phyloP scores from a whole-genome alignment of 306 rosid genomes.

The Acacia crassicarpa region DNA sequence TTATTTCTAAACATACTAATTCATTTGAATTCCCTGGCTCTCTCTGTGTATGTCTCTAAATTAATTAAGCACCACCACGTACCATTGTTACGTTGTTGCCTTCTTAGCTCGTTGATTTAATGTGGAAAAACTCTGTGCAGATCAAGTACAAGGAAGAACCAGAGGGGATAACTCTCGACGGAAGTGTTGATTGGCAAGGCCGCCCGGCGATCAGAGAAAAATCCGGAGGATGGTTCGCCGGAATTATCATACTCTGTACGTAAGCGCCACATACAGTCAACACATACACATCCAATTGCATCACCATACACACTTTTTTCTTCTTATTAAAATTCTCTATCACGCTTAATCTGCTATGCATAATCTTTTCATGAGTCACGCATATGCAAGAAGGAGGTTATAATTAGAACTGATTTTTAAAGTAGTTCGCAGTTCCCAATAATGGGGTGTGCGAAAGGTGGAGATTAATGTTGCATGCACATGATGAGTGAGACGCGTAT shows the following conservation, averaged over 20 bases:
- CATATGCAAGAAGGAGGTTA: not conserved
- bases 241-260: constrained; percentile 86
- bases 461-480: constrained; percentile 2
- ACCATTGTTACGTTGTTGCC: no score
- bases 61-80: no score
- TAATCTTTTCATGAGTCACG: not conserved
- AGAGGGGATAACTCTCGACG: constrained; percentile 77
- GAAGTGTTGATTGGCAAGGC: constrained; percentile 78
- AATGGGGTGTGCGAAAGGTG: not conserved
- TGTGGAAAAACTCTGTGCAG: constrained; percentile 25
- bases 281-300: not conserved
- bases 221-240: constrained; percentile 95
- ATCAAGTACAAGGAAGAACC: constrained; percentile 51
- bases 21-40: not conserved
- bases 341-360: not conserved
- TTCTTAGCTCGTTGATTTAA: no score
- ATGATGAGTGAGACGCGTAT: constrained; percentile 24
- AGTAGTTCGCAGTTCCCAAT: not conserved
- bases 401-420: not conserved
- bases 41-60: no score
- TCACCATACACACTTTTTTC: not conserved
- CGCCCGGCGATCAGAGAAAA: constrained; percentile 77
- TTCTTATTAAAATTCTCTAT: not conserved
- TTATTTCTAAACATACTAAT: not conserved
- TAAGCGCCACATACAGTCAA: constrained; percentile 32